phyloP scores from a whole-genome alignment of 176 grass and related monocot genomes.

The Musa beccarii region DNA sequence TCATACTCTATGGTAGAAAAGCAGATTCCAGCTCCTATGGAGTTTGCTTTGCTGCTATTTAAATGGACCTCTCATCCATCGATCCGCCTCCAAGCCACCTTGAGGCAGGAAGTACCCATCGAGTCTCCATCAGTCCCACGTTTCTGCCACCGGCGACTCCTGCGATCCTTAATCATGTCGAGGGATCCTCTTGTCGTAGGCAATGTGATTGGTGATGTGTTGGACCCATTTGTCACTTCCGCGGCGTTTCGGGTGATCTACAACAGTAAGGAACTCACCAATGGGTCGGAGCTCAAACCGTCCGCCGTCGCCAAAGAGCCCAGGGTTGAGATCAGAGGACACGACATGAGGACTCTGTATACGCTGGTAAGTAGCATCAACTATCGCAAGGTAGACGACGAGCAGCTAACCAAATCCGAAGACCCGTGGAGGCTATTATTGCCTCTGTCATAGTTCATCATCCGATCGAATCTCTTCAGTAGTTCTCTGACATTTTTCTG shows the following conservation, averaged over 20 bases:
- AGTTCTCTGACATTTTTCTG: no score
- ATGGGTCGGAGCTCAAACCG: slow-evolving; percentile 74
- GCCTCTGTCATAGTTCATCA: not conserved
- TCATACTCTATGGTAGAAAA: not conserved
- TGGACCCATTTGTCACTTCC: slow-evolving; percentile 51
- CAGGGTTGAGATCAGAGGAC: slow-evolving; percentile 45
- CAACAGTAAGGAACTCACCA: slow-evolving; percentile 70
- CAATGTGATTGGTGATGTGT: slow-evolving; percentile 70
- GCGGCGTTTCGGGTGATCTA: slow-evolving; percentile 54
- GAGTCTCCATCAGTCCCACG: no score
- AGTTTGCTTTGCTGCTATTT: not conserved
- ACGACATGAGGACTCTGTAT: slow-evolving; percentile 75
- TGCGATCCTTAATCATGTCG: slow-evolving; percentile 37
- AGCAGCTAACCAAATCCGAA: not conserved
- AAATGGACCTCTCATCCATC: not conserved
- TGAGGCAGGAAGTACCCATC: no score
- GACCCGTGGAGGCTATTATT: not conserved
- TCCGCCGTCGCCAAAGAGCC: slow-evolving; percentile 63
- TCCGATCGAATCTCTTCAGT: not conserved
- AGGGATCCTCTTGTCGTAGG: slow-evolving; percentile 79
- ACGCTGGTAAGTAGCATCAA: slow-evolving; percentile 57
- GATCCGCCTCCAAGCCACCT: not conserved
- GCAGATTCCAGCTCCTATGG: not conserved
- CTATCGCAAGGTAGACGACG: not conserved
- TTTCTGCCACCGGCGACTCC: no score